phyloP scores from a whole-genome alignment of 768 basidiomycete species.

The Xerocomus potaroensis region DNA sequence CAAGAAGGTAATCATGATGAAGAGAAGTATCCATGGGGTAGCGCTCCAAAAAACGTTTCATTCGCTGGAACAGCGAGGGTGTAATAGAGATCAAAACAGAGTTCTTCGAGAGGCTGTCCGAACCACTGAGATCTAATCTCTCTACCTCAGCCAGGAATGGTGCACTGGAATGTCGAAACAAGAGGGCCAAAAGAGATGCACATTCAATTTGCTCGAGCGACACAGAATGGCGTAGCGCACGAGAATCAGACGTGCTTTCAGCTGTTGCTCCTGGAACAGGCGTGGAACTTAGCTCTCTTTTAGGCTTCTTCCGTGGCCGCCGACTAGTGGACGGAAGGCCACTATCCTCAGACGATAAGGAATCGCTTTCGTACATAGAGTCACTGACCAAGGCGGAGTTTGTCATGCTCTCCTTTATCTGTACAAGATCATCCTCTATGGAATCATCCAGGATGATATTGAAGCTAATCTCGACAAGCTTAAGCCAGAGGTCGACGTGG shows the following conservation, averaged over 20 bases:
- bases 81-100: constrained; percentile 17
- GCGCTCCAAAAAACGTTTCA: constrained; percentile 57
- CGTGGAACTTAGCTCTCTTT: constrained; percentile 20
- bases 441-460: constrained; percentile 69
- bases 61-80: constrained; percentile 53
- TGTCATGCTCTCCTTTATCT: constrained; percentile 21
- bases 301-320: constrained; percentile 23
- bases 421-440: constrained; percentile 33
- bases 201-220: constrained; percentile 68
- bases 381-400: constrained; percentile 12
- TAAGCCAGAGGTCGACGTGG: constrained; percentile 60
- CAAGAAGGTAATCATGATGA: constrained; percentile 67
- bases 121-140: constrained; percentile 18
- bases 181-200: constrained; percentile 55
- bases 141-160: constrained; percentile 48
- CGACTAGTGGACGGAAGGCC: constrained; percentile 30
- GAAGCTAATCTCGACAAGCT: constrained; percentile 66
- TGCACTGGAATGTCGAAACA: constrained; percentile 53
- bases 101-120: constrained; percentile 32
- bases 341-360: constrained; percentile 26
- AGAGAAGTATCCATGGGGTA: constrained; percentile 76
- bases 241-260: constrained; percentile 22
- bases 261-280: constrained; percentile 13
- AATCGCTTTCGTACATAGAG: constrained; percentile 34
- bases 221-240: constrained; percentile 29